phyloP scores from a whole-genome alignment of 441 rosid genomes.

The Metrosideros polymorpha region DNA sequence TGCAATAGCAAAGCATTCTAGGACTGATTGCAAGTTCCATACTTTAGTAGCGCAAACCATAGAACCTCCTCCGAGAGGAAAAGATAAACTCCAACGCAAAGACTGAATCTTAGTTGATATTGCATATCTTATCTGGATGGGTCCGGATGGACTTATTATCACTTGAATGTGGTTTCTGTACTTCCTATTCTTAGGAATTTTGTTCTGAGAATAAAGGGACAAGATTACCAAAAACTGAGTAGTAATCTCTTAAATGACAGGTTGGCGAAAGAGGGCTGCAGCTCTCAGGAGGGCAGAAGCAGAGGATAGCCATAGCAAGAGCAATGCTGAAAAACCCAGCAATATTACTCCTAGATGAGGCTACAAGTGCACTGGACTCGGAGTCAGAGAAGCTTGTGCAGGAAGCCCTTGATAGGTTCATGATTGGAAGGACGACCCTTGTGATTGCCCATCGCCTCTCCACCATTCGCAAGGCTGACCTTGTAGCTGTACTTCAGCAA shows the following conservation, averaged over 20 bases:
- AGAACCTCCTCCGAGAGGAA: neutral
- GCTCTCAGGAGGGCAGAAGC: conserved; percentile 98
- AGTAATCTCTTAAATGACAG: conserved; percentile 37
- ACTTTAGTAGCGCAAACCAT: neutral
- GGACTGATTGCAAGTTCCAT: neutral
- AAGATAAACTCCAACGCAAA: neutral
- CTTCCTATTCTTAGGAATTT: neutral
- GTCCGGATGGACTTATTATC: neutral
- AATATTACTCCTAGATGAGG: conserved; percentile 89
- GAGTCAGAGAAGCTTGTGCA: conserved; percentile 98
- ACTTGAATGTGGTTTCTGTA: neutral
- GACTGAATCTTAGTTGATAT: neutral
- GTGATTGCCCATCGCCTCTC: conserved; percentile 98
- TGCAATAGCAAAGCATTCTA: neutral
- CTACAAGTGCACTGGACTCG: conserved; percentile 96
- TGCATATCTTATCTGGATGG: neutral
- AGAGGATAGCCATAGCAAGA: conserved; percentile 94
- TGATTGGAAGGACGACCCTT: conserved; percentile 97
- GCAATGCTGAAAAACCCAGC: conserved; percentile 98
- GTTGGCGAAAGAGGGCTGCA: conserved; percentile 99
- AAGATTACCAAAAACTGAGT: neutral
- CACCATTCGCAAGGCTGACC: conserved; percentile 95
- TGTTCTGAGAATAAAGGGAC: neutral
- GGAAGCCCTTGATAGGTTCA: conserved; percentile 96
- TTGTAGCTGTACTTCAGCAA: conserved; percentile 94